Evolutionary conservation across 352 stramenopile genomes (phyloP), one percentile per base, ranked within the genome.

Genomic region (Pythium rishiriense): DNA sequence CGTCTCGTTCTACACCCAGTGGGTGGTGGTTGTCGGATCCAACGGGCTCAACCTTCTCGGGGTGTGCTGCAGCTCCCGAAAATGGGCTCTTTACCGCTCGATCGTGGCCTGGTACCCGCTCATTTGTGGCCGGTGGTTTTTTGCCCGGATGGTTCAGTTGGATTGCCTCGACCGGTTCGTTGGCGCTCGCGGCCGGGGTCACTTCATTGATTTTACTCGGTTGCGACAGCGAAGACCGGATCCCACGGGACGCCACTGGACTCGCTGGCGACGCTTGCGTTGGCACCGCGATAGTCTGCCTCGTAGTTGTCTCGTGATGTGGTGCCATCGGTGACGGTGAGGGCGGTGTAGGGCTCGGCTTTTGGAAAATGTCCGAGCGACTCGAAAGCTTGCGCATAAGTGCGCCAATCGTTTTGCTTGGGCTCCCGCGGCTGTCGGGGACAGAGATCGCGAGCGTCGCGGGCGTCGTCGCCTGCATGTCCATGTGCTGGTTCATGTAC

Each of bases 401-500:
- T 11, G 50, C 35, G 21, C 51, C 51, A 1, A 67, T 21, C 7
- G 37, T 41, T 14, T 33, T 46, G 28, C 31, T 42, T 0, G 19
- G 21, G 19, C 39, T 47, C 12, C 17, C 25, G 1, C 25, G 41
- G 37, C 37, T 43, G 14, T 43, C 37, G 37, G 37, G 37, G 1
- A 43, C 35, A 17, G 35, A 2, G 9, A 31, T 14, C 5, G 49
- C 31, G 43, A 65, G 24, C 2, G 46, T 21, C 7, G 46, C 28
- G 0, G 42, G 9, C 4, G 60, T 19, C 2, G 41, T 42, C 3
- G 42, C 5, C 11, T 26, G 39, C 0, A 58, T 21, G 22, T 52
- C 61, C 58, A 63, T 56, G 54, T 70, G 50, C 59, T 80, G 58
- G 37, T 70, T 77, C 48, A 69, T 53, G 33, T 88, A 77, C 9